Base-by-base conservation (phyloP, 2,329 filamentous ascomycete genomes). In the Zasmidium citrigriseum region DNA sequence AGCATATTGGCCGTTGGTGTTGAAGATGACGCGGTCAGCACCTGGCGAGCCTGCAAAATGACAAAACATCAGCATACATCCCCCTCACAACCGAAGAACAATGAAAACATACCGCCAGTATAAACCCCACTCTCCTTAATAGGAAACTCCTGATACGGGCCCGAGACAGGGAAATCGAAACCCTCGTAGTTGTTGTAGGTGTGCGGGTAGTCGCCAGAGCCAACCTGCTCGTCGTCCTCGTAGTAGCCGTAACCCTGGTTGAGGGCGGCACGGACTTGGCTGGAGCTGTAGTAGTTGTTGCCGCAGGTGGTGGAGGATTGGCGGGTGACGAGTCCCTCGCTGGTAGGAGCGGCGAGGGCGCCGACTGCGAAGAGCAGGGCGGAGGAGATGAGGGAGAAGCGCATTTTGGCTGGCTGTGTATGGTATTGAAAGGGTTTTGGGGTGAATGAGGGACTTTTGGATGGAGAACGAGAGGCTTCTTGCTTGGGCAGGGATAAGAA, bases 91-190 rank as follows among this genome's bases (percentile, higher is more conserved):
- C 7, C 44, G 21, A 22, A 44, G 22, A 16, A 73, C 78, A 68
- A 12, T 68, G 21, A 44, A 44, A 49, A 63, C 65, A 60, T 46
- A 83, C 82, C 82, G 49, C 86, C 86, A 57, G 70, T 79, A 69
- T 86, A 88, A 1, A 80, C 69, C 14, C 70, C 64, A 24, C 73
- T 77, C 14, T 70, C 73, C 67, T 82, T 63, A 54, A 89, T 78
- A 1, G 86, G 86, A 71, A 87, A 89, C 72, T 89, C 86, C 60
- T 86, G 81, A 69, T 84, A 89, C 0, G 85, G 83, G 0, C 83
- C 83, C 2, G 70, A 62, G 4, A 86, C 80, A 1, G 77, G 64
- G 70, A 89, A 88, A 44, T 77, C 73, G 70, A 89, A 88, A 18
- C 83, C 84, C 46, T 65, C 59, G 45, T 51, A 58, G 60, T 65